phyloP scores from a whole-genome alignment of 2,329 filamentous ascomycete genomes.

The Davidsoniella eucalypti region DNA sequence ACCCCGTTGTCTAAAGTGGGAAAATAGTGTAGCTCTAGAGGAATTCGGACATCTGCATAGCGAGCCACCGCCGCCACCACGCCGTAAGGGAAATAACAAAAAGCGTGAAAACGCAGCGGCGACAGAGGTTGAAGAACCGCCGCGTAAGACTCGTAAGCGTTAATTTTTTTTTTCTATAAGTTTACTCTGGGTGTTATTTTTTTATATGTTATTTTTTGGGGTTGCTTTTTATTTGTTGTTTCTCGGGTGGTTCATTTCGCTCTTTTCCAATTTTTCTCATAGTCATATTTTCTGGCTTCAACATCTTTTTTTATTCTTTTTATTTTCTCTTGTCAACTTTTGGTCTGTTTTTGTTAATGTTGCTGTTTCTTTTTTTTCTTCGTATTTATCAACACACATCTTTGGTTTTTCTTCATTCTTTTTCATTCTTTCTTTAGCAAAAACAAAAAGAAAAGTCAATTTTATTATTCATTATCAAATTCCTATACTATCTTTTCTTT shows the following conservation, averaged over 20 bases:
- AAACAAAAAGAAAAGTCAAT: no score
- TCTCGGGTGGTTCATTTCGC: background rate
- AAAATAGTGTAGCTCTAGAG: constrained; percentile 40
- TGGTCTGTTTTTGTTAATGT: background rate
- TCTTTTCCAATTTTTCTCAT: background rate
- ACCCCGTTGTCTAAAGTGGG: constrained; percentile 35
- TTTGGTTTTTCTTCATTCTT: no score
- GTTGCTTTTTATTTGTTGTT: background rate
- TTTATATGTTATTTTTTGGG: constrained; percentile 1
- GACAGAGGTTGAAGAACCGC: constrained; percentile 15
- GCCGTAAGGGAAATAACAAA: constrained; percentile 31
- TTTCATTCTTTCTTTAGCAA: no score
- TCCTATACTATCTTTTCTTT: background rate
- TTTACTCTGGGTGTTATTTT: background rate
- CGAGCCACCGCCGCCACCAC: constrained; percentile 29
- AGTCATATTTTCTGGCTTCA: no score
- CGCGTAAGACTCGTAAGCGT: constrained; percentile 16
- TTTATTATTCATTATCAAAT: no score
- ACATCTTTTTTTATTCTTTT: background rate
- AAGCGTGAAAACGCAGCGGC: constrained; percentile 29
- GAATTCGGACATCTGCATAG: constrained; percentile 42
- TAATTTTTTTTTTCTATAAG: constrained; percentile 9
- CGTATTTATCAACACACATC: no score
- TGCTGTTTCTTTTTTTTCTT: background rate
- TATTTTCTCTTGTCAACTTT: background rate